Percentiles rank a stretch among this genome's conserved stretches.
Evolutionary conservation across 2,329 filamentous ascomycete species (phyloP).

Genomic region (Arachnomyces sp.): DNA sequence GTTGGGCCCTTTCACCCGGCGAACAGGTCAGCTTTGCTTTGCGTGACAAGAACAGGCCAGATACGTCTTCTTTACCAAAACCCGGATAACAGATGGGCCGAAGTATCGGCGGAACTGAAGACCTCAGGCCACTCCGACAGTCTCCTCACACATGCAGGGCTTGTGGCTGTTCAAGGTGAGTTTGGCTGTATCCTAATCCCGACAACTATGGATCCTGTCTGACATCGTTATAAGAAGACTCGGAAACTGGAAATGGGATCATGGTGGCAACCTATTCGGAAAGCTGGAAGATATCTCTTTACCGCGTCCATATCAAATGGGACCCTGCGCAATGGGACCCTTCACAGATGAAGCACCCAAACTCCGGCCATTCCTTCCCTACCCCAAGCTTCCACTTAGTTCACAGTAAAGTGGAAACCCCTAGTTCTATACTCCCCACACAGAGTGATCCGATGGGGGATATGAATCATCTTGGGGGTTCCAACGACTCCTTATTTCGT

Average conservation of each 20-base stretch:
- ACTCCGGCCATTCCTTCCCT: slow-evolving; percentile 21
- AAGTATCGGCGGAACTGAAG: slow-evolving; percentile 65
- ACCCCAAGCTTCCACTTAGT: slow-evolving; percentile 29
- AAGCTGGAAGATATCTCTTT: slow-evolving; percentile 63
- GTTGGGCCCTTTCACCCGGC: slow-evolving; percentile 61
- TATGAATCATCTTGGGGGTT: slow-evolving; percentile 16
- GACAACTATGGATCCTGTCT: slow-evolving; percentile 8
- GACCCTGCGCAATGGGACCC: slow-evolving; percentile 51
- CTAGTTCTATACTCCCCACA: slow-evolving; percentile 23
- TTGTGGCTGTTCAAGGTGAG: slow-evolving; percentile 61
- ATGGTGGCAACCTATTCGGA: slow-evolving; percentile 38
- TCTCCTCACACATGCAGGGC: slow-evolving; percentile 68
- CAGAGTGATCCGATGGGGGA: slow-evolving; percentile 18
- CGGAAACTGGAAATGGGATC: slow-evolving; percentile 20
- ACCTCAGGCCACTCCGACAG: slow-evolving; percentile 63
- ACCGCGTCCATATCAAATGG: slow-evolving; percentile 69
- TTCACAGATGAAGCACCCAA: slow-evolving; percentile 20
- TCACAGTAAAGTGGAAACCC: slow-evolving; percentile 30
- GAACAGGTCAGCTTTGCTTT: slow-evolving; percentile 64
- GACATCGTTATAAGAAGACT: not conserved
- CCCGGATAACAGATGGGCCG: slow-evolving; percentile 61
- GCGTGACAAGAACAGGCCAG: slow-evolving; percentile 64
- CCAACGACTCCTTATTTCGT: slow-evolving; percentile 40
- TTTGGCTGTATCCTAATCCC: slow-evolving; percentile 7
- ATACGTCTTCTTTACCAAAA: slow-evolving; percentile 73